Evolutionary conservation across 305 asterid species (phyloP).

Genomic region (Andrographis paniculata): DNA sequence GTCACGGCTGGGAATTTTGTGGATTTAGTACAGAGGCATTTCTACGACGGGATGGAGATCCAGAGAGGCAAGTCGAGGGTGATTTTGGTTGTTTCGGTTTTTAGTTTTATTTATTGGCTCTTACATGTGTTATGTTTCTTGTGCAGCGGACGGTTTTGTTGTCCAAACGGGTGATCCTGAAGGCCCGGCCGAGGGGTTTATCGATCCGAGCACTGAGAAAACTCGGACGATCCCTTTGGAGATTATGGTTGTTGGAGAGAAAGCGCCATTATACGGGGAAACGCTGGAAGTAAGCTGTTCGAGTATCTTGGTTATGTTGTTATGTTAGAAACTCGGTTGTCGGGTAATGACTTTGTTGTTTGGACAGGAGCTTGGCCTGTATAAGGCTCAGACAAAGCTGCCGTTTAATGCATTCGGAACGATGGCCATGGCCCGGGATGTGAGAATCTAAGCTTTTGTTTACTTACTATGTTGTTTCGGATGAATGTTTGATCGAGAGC

Average conservation of each 20-base stretch:
- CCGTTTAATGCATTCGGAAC: slow-evolving; percentile 99
- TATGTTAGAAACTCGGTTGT: slow-evolving; percentile 1
- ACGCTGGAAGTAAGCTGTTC: slow-evolving; percentile 70
- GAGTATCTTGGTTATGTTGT: background rate
- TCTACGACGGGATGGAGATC: slow-evolving; percentile 98
- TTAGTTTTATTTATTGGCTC: slow-evolving; percentile 3
- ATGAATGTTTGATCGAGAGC: too few species aligned
- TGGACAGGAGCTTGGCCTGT: slow-evolving; percentile 83
- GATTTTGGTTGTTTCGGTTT: background rate
- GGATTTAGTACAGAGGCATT: slow-evolving; percentile 88
- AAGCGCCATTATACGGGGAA: slow-evolving; percentile 82
- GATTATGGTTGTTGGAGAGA: slow-evolving; percentile 82
- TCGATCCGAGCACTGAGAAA: slow-evolving; percentile 93
- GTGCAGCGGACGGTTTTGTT: slow-evolving; percentile 93
- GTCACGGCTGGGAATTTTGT: slow-evolving; percentile 90
- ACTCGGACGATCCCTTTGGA: slow-evolving; percentile 82
- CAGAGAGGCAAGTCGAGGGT: slow-evolving; percentile 60
- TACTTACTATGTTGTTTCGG: too few species aligned
- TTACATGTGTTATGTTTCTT: slow-evolving; percentile 23
- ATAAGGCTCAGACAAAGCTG: slow-evolving; percentile 95
- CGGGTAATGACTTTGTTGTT: slow-evolving; percentile 11
- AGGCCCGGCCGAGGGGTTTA: slow-evolving; percentile 97
- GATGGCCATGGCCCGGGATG: slow-evolving; percentile 99
- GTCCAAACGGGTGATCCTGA: slow-evolving; percentile 99
- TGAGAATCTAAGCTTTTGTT: slow-evolving; percentile 17